These are phyloP conservation scores for Camellia japonica DNA, from an alignment of 148 eudicot species.

Conservation along the genomic window DNA sequence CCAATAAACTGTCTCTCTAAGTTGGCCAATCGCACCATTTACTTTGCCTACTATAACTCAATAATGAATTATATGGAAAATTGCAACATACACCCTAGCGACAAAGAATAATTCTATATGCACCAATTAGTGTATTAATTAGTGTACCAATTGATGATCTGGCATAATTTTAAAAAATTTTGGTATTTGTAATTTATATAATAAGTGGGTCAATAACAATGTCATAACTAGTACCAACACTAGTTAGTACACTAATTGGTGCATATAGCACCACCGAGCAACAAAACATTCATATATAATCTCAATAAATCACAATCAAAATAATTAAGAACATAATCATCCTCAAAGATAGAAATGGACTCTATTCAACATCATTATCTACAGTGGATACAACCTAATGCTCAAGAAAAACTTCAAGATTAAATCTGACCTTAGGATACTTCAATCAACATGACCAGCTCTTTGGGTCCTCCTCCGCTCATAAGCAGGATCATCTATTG, in stretches of 20 bases:
- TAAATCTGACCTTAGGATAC: conserved; percentile 15
- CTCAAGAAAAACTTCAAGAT: not conserved
- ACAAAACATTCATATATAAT: not conserved
- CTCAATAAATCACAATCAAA: conserved; percentile 3
- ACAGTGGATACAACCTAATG: conserved; percentile 9
- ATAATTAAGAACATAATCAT: conserved; percentile 6
- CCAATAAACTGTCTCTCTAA: no score
- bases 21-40: no score
- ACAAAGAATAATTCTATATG: not conserved
- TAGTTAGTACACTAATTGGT: no score
- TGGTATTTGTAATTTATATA: no score
- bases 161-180: no score
- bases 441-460: conserved; percentile 30
- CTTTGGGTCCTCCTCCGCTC: conserved; percentile 49
- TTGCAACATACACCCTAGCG: not conserved
- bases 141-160: no score
- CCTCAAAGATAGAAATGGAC: conserved; percentile 1
- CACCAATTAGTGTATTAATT: no score
- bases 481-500: conserved; percentile 68
- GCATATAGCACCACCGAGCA: no score
- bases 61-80: not conserved
- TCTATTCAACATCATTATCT: conserved; percentile 6
- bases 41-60: no score
- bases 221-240: no score
- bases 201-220: no score